Percentiles rank a stretch among this genome's conserved stretches.
phyloP scores from a whole-genome alignment of 2,329 filamentous ascomycete genomes.

The Tolypocladium tundrense region DNA sequence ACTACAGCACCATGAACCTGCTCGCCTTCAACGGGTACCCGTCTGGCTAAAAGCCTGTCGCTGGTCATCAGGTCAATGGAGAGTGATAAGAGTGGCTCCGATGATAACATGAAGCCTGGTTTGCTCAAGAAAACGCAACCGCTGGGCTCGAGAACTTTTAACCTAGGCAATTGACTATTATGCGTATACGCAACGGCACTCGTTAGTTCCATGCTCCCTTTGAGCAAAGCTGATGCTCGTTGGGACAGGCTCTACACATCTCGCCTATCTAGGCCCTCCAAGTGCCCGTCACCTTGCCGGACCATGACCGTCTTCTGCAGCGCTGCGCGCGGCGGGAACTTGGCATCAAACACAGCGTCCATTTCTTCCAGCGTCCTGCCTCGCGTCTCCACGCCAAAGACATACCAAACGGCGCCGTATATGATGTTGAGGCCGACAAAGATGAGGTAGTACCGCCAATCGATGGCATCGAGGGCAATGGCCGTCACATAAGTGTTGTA shows the following conservation, averaged over 20 bases:
- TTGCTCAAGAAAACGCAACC: no score
- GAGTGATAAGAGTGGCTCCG: no score
- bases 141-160: no score
- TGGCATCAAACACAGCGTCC: constrained; percentile 28
- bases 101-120: no score
- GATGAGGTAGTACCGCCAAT: constrained; percentile 20
- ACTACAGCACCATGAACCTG: no score
- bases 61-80: no score
- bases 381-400: constrained; percentile 18
- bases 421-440: constrained; percentile 20
- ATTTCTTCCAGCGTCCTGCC: constrained; percentile 32
- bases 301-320: constrained; percentile 20
- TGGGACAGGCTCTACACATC: not conserved
- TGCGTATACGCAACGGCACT: no score
- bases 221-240: not conserved
- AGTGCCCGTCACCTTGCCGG: constrained; percentile 10
- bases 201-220: no score
- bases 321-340: constrained; percentile 25
- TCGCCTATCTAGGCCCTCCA: constrained; percentile 5
- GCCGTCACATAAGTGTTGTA: constrained; percentile 22
- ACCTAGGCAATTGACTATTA: no score
- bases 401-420: constrained; percentile 16
- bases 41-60: no score
- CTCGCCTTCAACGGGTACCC: no score
- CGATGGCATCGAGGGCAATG: constrained; percentile 17